A percentile compares a stretch with the other conserved stretches of the same genome.
Evolutionary conservation across 2,329 filamentous ascomycete genomes (phyloP).

Genomic region (Ophiostoma populinum): DNA sequence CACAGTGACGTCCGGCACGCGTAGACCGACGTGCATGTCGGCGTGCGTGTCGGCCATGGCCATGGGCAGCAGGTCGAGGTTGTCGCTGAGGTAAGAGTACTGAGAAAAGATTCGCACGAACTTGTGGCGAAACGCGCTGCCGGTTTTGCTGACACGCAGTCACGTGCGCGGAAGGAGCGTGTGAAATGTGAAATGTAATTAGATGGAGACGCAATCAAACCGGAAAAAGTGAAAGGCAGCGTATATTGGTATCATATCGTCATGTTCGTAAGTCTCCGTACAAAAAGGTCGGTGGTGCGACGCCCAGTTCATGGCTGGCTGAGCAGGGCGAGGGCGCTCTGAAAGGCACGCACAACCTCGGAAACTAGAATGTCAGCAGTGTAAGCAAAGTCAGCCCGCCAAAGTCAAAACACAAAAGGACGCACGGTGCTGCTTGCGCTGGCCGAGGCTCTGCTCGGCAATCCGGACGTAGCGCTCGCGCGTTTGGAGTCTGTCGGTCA

Average conservation of each 20-base stretch:
- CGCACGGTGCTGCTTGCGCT: constrained; percentile 70
- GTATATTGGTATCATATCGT: too few species aligned
- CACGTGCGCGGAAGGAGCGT: too few species aligned
- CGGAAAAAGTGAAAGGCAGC: too few species aligned
- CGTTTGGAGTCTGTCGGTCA: constrained; percentile 49
- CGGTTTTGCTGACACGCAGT: too few species aligned
- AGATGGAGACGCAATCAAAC: too few species aligned
- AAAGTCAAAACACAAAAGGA: constrained; percentile 7
- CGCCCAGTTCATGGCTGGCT: constrained; percentile 15
- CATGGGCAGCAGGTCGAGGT: too few species aligned
- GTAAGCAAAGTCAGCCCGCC: neutral
- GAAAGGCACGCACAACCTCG: constrained; percentile 45
- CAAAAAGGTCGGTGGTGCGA: too few species aligned
- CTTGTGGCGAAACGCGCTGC: too few species aligned
- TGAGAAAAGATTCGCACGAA: too few species aligned
- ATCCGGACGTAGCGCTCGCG: constrained; percentile 59
- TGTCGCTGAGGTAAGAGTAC: too few species aligned
- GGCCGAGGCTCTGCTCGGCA: constrained; percentile 51
- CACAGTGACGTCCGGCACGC: constrained; percentile 26
- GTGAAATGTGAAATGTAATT: too few species aligned
- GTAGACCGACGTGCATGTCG: constrained; percentile 14
- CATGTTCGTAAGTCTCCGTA: too few species aligned
- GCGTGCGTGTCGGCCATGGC: neutral
- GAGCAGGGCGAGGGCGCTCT: constrained; percentile 41
- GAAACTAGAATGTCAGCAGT: constrained; percentile 21